These are phyloP conservation scores for Kodamaea ohmeri DNA, from an alignment of 1,139 yeast species.

Conservation along the genomic window DNA sequence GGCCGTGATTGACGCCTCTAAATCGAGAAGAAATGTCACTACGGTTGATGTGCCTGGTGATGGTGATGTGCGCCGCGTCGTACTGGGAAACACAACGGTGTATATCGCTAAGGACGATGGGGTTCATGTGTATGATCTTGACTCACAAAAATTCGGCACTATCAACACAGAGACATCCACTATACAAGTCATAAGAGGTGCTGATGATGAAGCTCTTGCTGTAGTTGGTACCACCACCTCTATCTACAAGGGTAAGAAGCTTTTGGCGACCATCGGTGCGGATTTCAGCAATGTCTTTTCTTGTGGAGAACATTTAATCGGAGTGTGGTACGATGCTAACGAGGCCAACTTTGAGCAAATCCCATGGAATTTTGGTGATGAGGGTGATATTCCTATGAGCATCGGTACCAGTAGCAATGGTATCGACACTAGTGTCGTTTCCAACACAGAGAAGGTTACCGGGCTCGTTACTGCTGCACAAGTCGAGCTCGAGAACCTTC, in stretches of 20 bases:
- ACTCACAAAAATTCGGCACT: not conserved
- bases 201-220: slow-evolving; percentile 6
- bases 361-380: slow-evolving; percentile 19
- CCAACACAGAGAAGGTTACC: not conserved
- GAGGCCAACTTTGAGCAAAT: slow-evolving; percentile 24
- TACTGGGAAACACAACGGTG: slow-evolving; percentile 10
- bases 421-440: not conserved
- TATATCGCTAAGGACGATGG: slow-evolving; percentile 1
- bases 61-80: not conserved
- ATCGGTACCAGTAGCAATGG: not conserved
- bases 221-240: not conserved
- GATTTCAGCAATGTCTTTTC: slow-evolving; percentile 14
- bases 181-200: slow-evolving; percentile 1
- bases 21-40: slow-evolving; percentile 12
- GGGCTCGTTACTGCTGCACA: slow-evolving; percentile 12
- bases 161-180: not conserved
- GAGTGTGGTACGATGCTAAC: slow-evolving; percentile 40
- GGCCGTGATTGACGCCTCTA: slow-evolving; percentile 15
- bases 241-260: slow-evolving; percentile 2
- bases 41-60: not conserved
- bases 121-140: slow-evolving; percentile 1
- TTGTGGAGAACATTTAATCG: slow-evolving; percentile 15
- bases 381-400: slow-evolving; percentile 15
- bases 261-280: slow-evolving; percentile 1
- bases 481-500: slow-evolving; percentile 19